phyloP scores from a whole-genome alignment of 768 basidiomycete genomes.

The Hortiboletus campestris region DNA sequence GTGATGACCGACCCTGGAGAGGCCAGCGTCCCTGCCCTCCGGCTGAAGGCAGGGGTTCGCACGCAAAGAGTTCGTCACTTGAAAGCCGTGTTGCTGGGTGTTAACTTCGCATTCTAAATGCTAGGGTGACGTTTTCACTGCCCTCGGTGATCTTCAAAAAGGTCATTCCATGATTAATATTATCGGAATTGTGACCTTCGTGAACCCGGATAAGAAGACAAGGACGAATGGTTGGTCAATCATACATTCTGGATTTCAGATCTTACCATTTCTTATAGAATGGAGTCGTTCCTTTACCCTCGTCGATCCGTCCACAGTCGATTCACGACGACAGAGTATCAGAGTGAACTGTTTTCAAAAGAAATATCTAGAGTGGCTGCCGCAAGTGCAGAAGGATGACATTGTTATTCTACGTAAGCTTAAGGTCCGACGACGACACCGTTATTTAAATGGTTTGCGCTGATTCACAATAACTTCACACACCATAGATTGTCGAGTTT shows the following conservation, averaged over 20 bases:
- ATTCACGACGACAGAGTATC: constrained; percentile 25
- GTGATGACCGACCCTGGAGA: background rate
- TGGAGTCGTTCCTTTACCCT: constrained; percentile 44
- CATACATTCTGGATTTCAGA: background rate
- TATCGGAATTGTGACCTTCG: constrained; percentile 32
- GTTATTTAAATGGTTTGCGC: background rate
- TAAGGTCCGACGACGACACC: constrained; percentile 38
- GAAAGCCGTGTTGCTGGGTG: background rate
- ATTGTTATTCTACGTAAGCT: constrained; percentile 50
- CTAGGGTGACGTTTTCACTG: constrained; percentile 28
- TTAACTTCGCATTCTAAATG: background rate
- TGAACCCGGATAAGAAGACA: constrained; percentile 15
- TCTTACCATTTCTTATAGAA: constrained; percentile 36
- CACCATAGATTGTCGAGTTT: constrained; percentile 34
- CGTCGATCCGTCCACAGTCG: constrained; percentile 49
- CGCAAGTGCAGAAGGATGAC: constrained; percentile 46
- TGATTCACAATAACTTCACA: background rate
- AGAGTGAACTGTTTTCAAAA: constrained; percentile 53
- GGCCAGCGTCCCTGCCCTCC: background rate
- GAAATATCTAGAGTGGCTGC: constrained; percentile 48
- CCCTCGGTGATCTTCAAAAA: constrained; percentile 14
- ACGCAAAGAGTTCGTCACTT: constrained; percentile 28
- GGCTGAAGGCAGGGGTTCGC: constrained; percentile 21
- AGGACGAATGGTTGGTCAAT: constrained; percentile 27
- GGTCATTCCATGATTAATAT: constrained; percentile 24